Base-by-base conservation (phyloP, 306 rosid genomes). In the Prunus dulcis region DNA sequence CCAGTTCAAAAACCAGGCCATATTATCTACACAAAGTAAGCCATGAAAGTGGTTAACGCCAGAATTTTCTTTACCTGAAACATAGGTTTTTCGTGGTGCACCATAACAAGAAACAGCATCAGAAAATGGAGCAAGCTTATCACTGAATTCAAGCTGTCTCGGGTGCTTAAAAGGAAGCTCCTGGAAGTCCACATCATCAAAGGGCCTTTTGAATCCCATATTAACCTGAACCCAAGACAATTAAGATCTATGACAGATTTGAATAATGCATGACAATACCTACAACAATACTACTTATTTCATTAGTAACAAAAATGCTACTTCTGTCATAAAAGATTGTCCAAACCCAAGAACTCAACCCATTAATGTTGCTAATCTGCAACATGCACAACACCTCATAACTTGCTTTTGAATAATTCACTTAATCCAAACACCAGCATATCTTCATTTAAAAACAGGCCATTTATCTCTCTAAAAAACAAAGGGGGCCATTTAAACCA, bases 141-240 rank as follows among this genome's bases (percentile, higher is more conserved):
- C 75, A 32, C 51, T 50, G 67, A 52, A 64, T 64, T 83, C 87
- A 69, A 79, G 79, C 67, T 85, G 82, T 57, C 83, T 87, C 41
- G 82, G 69, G 71, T 85, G 86, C 75, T 78, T 83, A 81, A 68
- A 75, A 61, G 85, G 81, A 75, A 75, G 81, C 73, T 87, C 86
- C 67, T 79, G 84, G 78, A 79, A 75, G 38, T 81, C 86, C 77
- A 71, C 77, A 27, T 71, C 83, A 71, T 80, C 88, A 76, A 72
- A 80, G 50, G 84, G 81, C 80, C 93, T 77, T 75, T 89, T 87
- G 51, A 74, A 80, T 75, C 93, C 93, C 93, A 89, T 89, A 71
- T 66, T 70, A 60, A 74, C 52, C 86, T 81, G 82, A 67, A 61
- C 73, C 6, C n/a, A 34, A 7, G 46, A n/a, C 7, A 50, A 45